A percentile compares a stretch with the other conserved stretches of the same genome.
Conservation (phyloP, 2,329 filamentous ascomycete genomes). For the Akanthomyces dipterigenus region DNA sequence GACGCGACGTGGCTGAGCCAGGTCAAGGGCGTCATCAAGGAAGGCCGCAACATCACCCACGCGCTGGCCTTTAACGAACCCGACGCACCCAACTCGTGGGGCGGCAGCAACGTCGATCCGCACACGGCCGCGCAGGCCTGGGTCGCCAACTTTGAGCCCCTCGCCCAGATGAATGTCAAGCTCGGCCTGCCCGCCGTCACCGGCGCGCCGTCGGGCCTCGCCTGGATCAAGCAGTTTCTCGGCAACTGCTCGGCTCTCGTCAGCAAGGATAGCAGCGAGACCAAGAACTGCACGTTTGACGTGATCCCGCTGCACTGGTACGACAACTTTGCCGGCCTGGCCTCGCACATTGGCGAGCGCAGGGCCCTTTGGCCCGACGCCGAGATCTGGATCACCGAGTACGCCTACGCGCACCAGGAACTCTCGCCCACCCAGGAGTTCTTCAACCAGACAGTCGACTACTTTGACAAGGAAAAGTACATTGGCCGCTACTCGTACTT, state of each 20-base stretch:
- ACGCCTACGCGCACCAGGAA: slow-evolving; percentile 53
- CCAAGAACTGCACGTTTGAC: slow-evolving; percentile 52
- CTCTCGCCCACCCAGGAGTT: slow-evolving; percentile 55
- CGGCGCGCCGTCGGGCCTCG: slow-evolving; percentile 50
- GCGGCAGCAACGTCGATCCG: slow-evolving; percentile 58
- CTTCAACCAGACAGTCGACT: slow-evolving; percentile 59
- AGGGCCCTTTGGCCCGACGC: slow-evolving; percentile 45
- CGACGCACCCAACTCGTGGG: slow-evolving; percentile 47
- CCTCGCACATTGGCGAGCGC: slow-evolving; percentile 55
- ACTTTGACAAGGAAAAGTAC: slow-evolving; percentile 52
- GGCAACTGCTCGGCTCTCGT: slow-evolving; percentile 55
- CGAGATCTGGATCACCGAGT: slow-evolving; percentile 74
- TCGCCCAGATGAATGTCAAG: slow-evolving; percentile 57
- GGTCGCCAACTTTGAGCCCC: slow-evolving; percentile 64
- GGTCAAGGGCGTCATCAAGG: slow-evolving; percentile 47
- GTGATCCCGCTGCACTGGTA: slow-evolving; percentile 63
- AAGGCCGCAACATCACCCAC: slow-evolving; percentile 53
- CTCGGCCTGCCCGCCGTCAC: slow-evolving; percentile 67
- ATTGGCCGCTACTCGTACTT: slow-evolving; percentile 69
- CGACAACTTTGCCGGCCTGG: slow-evolving; percentile 62
- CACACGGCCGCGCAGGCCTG: slow-evolving; percentile 58
- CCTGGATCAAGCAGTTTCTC: slow-evolving; percentile 63
- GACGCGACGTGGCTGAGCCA: slow-evolving; percentile 55
- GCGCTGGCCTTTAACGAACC: slow-evolving; percentile 78
- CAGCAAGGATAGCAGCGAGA: slow-evolving; percentile 28